Evolutionary conservation across 73 alveolate genomes (phyloP).

Genomic region (Blepharisma japonicum): DNA sequence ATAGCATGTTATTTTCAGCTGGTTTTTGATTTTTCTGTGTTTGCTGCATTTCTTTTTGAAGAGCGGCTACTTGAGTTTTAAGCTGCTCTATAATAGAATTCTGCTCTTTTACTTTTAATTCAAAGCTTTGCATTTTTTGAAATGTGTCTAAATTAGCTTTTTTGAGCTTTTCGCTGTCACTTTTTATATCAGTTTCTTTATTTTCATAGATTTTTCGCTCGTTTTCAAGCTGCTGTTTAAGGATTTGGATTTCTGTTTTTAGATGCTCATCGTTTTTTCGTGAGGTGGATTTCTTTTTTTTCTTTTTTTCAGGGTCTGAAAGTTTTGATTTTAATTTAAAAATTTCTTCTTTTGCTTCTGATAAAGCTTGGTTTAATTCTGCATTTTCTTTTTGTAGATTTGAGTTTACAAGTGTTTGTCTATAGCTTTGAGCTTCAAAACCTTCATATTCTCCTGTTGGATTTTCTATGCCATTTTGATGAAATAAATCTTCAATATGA

Average conservation of each 20-base stretch:
- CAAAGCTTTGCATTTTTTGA: background rate
- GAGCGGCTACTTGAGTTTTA: background rate
- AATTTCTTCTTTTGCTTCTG: background rate
- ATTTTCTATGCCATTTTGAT: background rate
- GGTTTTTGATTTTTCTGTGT: background rate
- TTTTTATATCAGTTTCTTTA: background rate
- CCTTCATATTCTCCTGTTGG: constrained; percentile 18
- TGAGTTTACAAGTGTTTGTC: background rate
- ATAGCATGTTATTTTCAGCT: background rate
- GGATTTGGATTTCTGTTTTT: background rate
- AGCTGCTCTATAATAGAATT: constrained; percentile 1
- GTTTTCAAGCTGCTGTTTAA: background rate
- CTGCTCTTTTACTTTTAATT: constrained; percentile 14
- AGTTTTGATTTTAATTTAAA: background rate
- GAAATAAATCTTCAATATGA: constrained; percentile 30
- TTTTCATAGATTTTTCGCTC: background rate
- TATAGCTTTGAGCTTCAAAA: background rate
- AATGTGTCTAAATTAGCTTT: background rate
- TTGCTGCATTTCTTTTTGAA: constrained; percentile 1
- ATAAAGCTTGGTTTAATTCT: background rate
- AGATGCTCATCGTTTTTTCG: constrained; percentile 2
- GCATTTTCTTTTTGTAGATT: background rate
- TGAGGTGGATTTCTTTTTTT: background rate
- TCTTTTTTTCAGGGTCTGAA: background rate
- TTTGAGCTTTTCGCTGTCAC: background rate